Percentiles rank a stretch among this genome's conserved stretches.
phyloP scores from a whole-genome alignment of 805 yeast species.

The Candida adriatica region DNA sequence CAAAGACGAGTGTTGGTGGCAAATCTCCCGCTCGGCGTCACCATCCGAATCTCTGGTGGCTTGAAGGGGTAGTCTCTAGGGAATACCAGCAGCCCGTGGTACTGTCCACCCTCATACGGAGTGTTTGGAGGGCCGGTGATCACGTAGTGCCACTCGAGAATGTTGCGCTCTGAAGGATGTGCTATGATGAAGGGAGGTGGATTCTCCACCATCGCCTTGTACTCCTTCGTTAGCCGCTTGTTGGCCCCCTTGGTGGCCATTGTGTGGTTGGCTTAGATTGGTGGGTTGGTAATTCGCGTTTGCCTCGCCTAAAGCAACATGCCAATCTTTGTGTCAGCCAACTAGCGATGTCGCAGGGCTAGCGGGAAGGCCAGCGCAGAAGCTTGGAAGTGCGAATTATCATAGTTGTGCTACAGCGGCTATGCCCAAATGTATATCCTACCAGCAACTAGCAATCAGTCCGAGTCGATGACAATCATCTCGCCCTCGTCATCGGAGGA shows the following conservation, averaged over 20 bases:
- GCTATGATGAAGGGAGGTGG: conserved; percentile 86
- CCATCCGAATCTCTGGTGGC: conserved; percentile 85
- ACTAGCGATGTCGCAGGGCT: no score
- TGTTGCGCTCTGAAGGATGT: conserved; percentile 80
- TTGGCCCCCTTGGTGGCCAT: conserved; percentile 41
- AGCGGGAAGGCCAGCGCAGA: no score
- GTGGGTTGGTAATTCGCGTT: no score
- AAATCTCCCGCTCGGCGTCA: conserved; percentile 87
- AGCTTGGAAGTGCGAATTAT: no score
- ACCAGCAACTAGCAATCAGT: no score
- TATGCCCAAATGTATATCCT: no score
- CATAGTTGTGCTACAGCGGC: no score
- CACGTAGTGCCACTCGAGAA: conserved; percentile 90
- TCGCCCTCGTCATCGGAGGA: conserved; percentile 6
- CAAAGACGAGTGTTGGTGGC: conserved; percentile 76
- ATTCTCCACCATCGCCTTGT: conserved; percentile 63
- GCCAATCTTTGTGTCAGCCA: no score
- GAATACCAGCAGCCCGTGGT: conserved; percentile 80
- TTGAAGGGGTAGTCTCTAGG: conserved; percentile 85
- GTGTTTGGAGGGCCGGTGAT: conserved; percentile 90
- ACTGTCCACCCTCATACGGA: conserved; percentile 81
- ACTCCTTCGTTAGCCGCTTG: conserved; percentile 65
- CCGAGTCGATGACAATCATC: not conserved
- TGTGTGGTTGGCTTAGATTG: no score
- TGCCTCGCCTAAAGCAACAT: no score